Evolutionary conservation across 2,329 filamentous ascomycete genomes (phyloP).

Genomic region (Ceratocystis destructans): DNA sequence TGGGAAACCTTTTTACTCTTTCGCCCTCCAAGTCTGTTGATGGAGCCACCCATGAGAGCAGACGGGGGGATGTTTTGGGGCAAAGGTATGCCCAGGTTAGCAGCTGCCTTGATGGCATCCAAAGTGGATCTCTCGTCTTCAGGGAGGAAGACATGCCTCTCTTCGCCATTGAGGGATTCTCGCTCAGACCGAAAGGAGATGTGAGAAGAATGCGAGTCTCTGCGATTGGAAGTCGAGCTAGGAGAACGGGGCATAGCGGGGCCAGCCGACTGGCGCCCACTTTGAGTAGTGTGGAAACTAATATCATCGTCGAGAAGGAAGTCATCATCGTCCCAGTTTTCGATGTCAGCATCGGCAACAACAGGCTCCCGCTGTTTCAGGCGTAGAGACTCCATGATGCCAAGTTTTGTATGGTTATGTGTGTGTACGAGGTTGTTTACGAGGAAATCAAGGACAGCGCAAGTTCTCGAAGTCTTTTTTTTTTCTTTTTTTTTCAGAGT

Average conservation of each 20-base stretch:
- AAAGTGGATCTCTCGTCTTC: conserved; percentile 76
- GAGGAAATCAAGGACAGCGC: not conserved
- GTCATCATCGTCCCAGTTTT: conserved; percentile 70
- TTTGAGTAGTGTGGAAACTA: conserved; percentile 29
- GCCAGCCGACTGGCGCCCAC: conserved; percentile 34
- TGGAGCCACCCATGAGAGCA: conserved; percentile 80
- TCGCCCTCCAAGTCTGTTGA: conserved; percentile 70
- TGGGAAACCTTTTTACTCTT: conserved; percentile 60
- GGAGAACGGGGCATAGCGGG: conserved; percentile 29
- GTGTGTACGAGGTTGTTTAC: not conserved
- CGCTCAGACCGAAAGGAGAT: conserved; percentile 71
- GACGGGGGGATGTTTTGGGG: conserved; percentile 77
- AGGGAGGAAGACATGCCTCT: conserved; percentile 73
- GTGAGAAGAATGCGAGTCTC: conserved; percentile 71
- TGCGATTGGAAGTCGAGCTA: conserved; percentile 34
- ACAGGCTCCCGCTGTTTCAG: conserved; percentile 41
- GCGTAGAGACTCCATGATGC: conserved; percentile 40
- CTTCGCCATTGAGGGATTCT: conserved; percentile 61
- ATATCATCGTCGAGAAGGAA: conserved; percentile 56
- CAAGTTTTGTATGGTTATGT: not conserved
- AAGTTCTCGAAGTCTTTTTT: not conserved
- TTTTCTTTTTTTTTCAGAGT: not conserved
- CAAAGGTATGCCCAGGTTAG: conserved; percentile 80
- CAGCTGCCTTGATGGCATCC: conserved; percentile 70
- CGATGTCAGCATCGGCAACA: conserved; percentile 45